A percentile compares a stretch with the other conserved stretches of the same genome.
Conservation (phyloP, 139 green algal species). For the Monoraphidium neglectum region DNA sequence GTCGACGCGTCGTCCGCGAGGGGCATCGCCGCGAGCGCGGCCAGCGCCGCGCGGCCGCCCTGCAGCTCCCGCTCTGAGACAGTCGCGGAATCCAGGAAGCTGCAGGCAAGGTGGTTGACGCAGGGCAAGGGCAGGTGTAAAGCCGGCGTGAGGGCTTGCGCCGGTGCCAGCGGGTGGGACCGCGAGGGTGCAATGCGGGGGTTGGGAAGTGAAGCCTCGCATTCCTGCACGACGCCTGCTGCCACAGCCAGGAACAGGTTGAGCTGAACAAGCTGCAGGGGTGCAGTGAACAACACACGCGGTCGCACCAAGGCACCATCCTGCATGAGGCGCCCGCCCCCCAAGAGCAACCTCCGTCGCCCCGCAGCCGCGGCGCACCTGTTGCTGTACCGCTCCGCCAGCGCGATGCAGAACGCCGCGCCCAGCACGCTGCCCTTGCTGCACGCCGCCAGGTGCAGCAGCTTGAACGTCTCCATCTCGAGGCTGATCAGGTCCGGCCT, state of each 20-base stretch:
- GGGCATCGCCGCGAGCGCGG: conserved; percentile 34
- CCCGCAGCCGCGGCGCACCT: conserved; percentile 5
- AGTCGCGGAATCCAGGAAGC: conserved; percentile 49
- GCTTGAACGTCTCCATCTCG: conserved; percentile 87
- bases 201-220: neutral
- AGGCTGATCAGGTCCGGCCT: conserved; percentile 48
- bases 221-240: neutral
- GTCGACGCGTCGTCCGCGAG: conserved; percentile 28
- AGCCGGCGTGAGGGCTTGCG: neutral
- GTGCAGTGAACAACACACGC: neutral
- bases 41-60: conserved; percentile 51
- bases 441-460: conserved; percentile 73
- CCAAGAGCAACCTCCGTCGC: neutral
- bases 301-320: neutral
- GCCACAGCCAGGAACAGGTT: neutral
- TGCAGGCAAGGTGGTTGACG: neutral
- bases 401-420: conserved; percentile 60
- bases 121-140: neutral
- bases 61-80: conserved; percentile 50
- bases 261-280: neutral
- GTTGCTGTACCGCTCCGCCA: conserved; percentile 71
- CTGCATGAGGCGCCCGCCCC: neutral
- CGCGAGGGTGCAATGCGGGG: neutral
- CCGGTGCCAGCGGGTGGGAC: neutral
- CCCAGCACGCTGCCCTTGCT: conserved; percentile 51